Percentiles rank a stretch among this genome's conserved stretches.
phyloP scores from a whole-genome alignment of 352 stramenopile species.

The Phytophthora kernoviae region DNA sequence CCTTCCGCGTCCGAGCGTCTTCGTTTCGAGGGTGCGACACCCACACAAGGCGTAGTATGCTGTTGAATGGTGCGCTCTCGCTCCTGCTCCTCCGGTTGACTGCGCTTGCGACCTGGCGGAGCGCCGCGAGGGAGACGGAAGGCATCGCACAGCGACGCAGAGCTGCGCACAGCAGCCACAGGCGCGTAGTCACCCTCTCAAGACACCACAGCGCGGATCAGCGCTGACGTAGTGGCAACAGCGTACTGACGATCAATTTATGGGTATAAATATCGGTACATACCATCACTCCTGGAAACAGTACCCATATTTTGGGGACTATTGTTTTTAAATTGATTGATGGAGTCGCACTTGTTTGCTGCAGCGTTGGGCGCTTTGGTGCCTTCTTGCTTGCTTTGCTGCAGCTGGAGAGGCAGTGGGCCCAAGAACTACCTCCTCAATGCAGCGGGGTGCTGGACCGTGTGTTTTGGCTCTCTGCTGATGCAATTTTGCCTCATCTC shows the following conservation, averaged over 20 bases:
- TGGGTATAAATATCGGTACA: background rate
- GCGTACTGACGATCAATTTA: background rate
- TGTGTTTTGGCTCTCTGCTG: constrained; percentile 34
- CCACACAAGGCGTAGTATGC: constrained; percentile 22
- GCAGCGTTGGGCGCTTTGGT: constrained; percentile 40
- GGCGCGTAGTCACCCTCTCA: constrained; percentile 25
- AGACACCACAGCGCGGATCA: background rate
- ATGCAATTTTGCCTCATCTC: constrained; percentile 40
- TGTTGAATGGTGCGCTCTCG: constrained; percentile 25
- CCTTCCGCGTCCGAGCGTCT: constrained; percentile 28
- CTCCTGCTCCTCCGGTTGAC: constrained; percentile 11
- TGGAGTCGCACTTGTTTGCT: constrained; percentile 35
- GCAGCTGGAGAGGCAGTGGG: constrained; percentile 35
- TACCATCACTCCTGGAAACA: no score
- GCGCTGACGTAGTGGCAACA: background rate
- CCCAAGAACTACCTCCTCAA: constrained; percentile 33
- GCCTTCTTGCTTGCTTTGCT: constrained; percentile 45
- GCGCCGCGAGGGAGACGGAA: constrained; percentile 1
- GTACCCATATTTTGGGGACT: background rate
- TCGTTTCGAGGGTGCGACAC: constrained; percentile 31
- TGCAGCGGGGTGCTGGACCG: constrained; percentile 47
- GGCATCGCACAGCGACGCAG: constrained; percentile 37
- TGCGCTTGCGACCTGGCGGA: constrained; percentile 27
- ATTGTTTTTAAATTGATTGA: background rate
- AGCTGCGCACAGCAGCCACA: constrained; percentile 29